Evolutionary conservation across 129 eudicot species (phyloP).

Genomic region (Heracleum sosnowskyi): DNA sequence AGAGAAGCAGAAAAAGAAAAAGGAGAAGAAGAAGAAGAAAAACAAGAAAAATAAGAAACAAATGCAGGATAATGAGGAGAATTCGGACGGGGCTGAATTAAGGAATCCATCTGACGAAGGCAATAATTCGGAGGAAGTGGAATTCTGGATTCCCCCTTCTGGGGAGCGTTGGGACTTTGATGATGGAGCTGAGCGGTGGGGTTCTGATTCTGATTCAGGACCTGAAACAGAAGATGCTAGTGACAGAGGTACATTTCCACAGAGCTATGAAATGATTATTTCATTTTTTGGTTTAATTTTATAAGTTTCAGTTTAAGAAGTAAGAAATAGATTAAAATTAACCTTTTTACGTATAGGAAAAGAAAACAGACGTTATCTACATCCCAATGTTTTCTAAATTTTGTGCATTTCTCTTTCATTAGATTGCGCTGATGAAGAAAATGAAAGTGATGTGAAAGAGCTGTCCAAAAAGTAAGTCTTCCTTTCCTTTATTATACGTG

Average conservation of each 20-base stretch:
- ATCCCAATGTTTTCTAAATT: neutral
- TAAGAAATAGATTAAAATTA: neutral
- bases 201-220: slow-evolving; percentile 55
- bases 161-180: slow-evolving; percentile 98
- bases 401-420: slow-evolving; percentile 15
- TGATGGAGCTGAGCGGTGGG: slow-evolving; percentile 87
- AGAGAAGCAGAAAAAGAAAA: slow-evolving; percentile 39
- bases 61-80: slow-evolving; percentile 17
- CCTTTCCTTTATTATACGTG: slow-evolving; percentile 4
- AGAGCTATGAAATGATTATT: neutral
- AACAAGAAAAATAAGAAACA: slow-evolving; percentile 23
- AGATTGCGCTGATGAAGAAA: slow-evolving; percentile 43
- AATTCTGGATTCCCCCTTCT: slow-evolving; percentile 89
- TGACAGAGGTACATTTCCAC: slow-evolving; percentile 13
- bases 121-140: slow-evolving; percentile 47
- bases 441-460: slow-evolving; percentile 34
- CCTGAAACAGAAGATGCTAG: slow-evolving; percentile 45
- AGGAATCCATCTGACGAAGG: slow-evolving; percentile 40
- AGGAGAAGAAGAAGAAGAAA: slow-evolving; percentile 34
- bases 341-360: neutral
- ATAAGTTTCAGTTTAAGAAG: neutral
- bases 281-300: neutral
- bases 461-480: slow-evolving; percentile 53
- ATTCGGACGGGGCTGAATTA: slow-evolving; percentile 40
- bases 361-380: neutral